These are phyloP conservation scores for Keithomyces neogunnii DNA, from an alignment of 2,329 filamentous ascomycete genomes.

Conservation along the genomic window DNA sequence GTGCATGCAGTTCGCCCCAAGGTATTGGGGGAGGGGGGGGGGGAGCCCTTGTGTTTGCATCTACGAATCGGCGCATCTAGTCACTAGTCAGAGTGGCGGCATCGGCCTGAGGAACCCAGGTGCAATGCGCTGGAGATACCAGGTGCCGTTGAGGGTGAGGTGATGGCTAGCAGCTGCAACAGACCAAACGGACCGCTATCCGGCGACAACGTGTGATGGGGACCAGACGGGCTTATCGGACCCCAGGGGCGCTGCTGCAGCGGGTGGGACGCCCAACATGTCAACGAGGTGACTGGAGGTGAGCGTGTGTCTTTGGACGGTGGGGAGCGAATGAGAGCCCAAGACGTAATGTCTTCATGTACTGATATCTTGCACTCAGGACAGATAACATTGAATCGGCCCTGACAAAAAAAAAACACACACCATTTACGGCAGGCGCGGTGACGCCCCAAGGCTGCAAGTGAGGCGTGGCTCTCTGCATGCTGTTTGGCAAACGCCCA, in stretches of 20 bases:
- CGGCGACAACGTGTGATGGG: background rate
- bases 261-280: too few relatives aligned
- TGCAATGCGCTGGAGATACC: background rate
- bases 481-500: too few relatives aligned
- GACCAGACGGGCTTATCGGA: constrained; percentile 2
- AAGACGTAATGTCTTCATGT: constrained; percentile 20
- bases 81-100: constrained; percentile 1
- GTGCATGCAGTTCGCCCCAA: background rate
- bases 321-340: constrained; percentile 14
- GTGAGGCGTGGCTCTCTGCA: too few relatives aligned
- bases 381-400: background rate
- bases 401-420: too few relatives aligned
- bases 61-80: background rate
- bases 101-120: constrained; percentile 1
- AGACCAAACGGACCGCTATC: constrained; percentile 3
- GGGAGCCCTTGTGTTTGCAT: background rate
- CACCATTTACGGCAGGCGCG: too few relatives aligned
- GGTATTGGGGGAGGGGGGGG: too few relatives aligned
- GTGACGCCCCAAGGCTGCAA: too few relatives aligned
- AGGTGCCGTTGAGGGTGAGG: background rate
- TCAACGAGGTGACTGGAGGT: too few relatives aligned
- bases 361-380: background rate
- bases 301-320: too few relatives aligned
- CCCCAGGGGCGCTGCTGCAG: background rate
- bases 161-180: background rate